Base-by-base conservation (phyloP, 768 basidiomycete genomes). In the Serendipita sp. region DNA sequence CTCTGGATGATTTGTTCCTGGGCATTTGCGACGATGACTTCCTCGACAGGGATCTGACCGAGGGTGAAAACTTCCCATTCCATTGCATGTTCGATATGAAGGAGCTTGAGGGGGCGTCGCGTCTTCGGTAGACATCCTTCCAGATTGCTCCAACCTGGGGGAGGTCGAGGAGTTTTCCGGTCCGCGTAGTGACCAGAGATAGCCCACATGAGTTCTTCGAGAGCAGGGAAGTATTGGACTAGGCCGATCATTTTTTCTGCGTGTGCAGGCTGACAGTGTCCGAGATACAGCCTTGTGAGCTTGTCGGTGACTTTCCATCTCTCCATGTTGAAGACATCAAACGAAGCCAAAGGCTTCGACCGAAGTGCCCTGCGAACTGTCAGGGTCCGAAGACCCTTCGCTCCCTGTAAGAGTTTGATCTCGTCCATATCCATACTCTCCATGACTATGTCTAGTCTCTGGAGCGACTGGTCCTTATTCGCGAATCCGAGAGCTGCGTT, bases 131-230 rank as follows among this genome's bases (percentile, higher is more conserved):
- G 28, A 8, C 11, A 28, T 8, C n/a, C 56, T n/a, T 4, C 4
- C 8, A n/a, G 10, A 4, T 60, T 60, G 16, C 37, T 60, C 56
- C 56, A 60, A n/a, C 56, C 56, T 8, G 56, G 30, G 10, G 35
- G 34, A 28, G 28, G 56, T 30, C 16, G 34, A 38, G 34, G 18
- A 4, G 56, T 4, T 10, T 30, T 60, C 4, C 10, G 28, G n/a
- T 60, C 56, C 16, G 24, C n/a, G 11, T 32, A 35, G 56, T 60
- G 56, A 8, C 56, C 56, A 60, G 28, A 60, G 8, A 35, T 60
- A 11, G 56, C 56, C 56, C 56, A 60, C 37, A 60, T 38, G 16
- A 60, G 34, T n/a, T 60, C 56, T 30, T 60, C 37, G 24, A 60
- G 56, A 30, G 28, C 16, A 10, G 28, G 28, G 18, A 60, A 60